Conservation (phyloP, 129 eudicot species). For the Gnaphalium uliginosum region DNA sequence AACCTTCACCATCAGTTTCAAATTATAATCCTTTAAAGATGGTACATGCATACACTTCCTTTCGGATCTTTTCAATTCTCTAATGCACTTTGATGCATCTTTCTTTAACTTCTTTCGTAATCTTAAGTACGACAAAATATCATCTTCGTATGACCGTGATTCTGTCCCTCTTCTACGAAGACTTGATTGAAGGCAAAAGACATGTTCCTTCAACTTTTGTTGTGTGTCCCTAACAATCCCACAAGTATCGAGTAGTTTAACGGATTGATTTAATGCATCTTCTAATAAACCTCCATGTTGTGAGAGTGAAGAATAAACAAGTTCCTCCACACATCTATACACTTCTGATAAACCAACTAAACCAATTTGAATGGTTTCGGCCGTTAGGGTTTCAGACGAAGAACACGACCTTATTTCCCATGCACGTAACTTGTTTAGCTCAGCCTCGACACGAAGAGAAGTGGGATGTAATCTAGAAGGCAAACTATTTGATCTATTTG, state of each 20-base stretch:
- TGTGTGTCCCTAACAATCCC: conserved; percentile 44
- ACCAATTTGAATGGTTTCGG: conserved; percentile 38
- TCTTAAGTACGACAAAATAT: conserved; percentile 31
- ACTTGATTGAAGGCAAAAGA: conserved; percentile 43
- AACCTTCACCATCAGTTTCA: conserved; percentile 36
- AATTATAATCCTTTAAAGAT: conserved; percentile 33
- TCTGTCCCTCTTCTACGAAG: conserved; percentile 44
- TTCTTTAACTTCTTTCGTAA: conserved; percentile 44
- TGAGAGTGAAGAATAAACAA: conserved; percentile 39
- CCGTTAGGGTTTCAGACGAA: conserved; percentile 26
- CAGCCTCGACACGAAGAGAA: conserved; percentile 40
- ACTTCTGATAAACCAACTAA: conserved; percentile 53
- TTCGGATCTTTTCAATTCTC: conserved; percentile 36
- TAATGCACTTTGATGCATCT: conserved; percentile 40
- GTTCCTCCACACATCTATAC: conserved; percentile 55
- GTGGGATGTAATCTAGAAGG: conserved; percentile 56
- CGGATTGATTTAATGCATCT: conserved; percentile 50
- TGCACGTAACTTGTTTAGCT: conserved; percentile 43
- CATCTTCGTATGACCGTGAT: conserved; percentile 17
- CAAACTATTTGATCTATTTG: conserved; percentile 56
- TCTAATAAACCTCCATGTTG: conserved; percentile 45
- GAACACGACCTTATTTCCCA: conserved; percentile 29
- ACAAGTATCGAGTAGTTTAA: conserved; percentile 51
- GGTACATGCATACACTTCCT: conserved; percentile 29
- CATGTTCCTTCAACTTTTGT: conserved; percentile 41